phyloP scores from a whole-genome alignment of 305 asterid species.

The Solanum chacoense region DNA sequence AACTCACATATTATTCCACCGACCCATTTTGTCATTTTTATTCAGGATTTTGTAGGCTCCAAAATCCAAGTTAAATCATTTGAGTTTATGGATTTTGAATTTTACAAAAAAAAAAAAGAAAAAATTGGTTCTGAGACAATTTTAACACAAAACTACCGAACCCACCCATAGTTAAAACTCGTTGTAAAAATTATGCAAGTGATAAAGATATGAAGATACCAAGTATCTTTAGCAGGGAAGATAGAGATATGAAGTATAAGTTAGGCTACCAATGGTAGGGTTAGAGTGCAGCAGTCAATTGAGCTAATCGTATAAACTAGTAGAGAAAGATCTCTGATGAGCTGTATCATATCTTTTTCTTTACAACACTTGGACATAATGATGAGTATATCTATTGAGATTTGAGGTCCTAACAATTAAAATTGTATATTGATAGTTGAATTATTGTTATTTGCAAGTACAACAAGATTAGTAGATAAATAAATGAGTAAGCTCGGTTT shows the following conservation, averaged over 20 bases:
- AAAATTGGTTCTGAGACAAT: background rate
- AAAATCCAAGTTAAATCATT: background rate
- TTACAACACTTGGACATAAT: background rate
- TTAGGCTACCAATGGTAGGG: background rate
- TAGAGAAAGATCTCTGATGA: background rate
- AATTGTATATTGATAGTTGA: no score
- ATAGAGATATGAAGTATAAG: background rate
- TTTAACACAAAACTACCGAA: no score
- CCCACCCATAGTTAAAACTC: no score
- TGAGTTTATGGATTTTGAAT: background rate
- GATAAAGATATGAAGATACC: background rate
- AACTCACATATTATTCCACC: background rate
- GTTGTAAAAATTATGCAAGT: background rate
- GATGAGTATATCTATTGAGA: constrained; percentile 32
- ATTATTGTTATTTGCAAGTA: background rate
- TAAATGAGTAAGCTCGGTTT: background rate
- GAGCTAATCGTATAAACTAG: background rate
- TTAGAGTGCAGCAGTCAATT: background rate
- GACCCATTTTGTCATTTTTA: background rate
- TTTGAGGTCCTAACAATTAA: constrained; percentile 20
- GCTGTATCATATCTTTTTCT: constrained; percentile 1
- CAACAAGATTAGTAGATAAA: background rate
- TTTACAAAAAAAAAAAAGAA: no score
- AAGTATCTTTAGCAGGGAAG: background rate
- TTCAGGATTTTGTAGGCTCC: background rate